These are phyloP conservation scores for Trypanosoma boissoni DNA, from an alignment of 208 protist species.

Conservation along the genomic window DNA sequence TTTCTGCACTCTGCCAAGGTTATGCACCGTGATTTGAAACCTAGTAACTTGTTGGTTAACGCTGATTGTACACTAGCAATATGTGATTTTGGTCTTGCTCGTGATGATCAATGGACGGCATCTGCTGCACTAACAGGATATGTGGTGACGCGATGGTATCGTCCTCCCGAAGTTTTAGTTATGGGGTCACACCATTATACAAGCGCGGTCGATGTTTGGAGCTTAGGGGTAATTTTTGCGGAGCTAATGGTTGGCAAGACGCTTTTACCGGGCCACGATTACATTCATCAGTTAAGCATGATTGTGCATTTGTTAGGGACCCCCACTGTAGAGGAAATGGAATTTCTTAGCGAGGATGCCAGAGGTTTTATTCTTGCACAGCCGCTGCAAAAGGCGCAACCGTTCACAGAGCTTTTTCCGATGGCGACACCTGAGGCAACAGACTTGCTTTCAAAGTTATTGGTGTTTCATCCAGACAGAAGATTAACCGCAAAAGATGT, in stretches of 20 bases:
- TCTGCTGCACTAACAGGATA: constrained; percentile 92
- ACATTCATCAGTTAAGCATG: constrained; percentile 82
- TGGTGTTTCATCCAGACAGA: constrained; percentile 96
- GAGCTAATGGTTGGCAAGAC: constrained; percentile 98
- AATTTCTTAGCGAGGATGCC: constrained; percentile 83
- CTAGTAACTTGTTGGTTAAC: constrained; percentile 95
- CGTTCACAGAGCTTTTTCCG: constrained; percentile 88
- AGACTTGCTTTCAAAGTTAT: constrained; percentile 92
- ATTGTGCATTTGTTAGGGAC: constrained; percentile 83
- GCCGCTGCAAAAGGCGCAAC: constrained; percentile 33
- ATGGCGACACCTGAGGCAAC: constrained; percentile 91
- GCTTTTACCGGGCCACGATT: constrained; percentile 91
- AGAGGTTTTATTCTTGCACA: constrained; percentile 67
- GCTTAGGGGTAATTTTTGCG: constrained; percentile 97
- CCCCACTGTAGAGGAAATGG: constrained; percentile 72
- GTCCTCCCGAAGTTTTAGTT: constrained; percentile 98
- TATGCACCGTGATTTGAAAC: constrained; percentile 96
- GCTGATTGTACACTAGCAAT: constrained; percentile 94
- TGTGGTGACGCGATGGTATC: constrained; percentile 98
- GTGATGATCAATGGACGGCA: constrained; percentile 66
- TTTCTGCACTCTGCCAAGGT: constrained; percentile 97
- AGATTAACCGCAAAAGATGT: constrained; percentile 92
- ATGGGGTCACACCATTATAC: constrained; percentile 92
- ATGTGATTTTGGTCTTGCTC: constrained; percentile 92
- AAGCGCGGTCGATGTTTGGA: constrained; percentile 96